Conservation (phyloP, 2,329 filamentous ascomycete genomes). For the Cadophora malorum region DNA sequence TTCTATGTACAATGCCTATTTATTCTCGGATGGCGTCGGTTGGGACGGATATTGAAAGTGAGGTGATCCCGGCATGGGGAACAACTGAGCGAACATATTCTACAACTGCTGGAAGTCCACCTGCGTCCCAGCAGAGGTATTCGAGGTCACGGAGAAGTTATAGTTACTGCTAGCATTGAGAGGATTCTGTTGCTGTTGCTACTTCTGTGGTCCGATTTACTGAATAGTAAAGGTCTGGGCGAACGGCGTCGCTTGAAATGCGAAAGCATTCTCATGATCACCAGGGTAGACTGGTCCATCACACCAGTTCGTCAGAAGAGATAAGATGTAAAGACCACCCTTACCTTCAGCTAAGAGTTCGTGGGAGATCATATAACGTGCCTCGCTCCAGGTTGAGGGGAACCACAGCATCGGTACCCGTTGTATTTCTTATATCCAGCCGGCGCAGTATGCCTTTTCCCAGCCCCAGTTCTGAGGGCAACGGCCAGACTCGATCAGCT, state of each 20-base stretch:
- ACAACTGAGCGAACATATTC: not conserved
- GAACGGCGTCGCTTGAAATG: no score
- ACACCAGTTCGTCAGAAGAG: not conserved
- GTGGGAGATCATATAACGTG: not conserved
- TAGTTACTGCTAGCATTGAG: not conserved
- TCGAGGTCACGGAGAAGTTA: no score
- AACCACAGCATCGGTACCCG: not conserved
- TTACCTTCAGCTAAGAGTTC: not conserved
- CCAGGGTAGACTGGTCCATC: not conserved
- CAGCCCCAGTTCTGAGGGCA: constrained; percentile 4
- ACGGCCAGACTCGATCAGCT: not conserved
- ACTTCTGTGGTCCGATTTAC: not conserved
- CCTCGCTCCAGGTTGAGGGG: not conserved
- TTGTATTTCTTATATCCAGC: constrained; percentile 1
- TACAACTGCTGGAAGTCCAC: not conserved
- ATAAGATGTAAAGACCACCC: not conserved
- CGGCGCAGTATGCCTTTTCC: not conserved
- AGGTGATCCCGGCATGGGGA: not conserved
- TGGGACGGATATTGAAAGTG: not conserved
- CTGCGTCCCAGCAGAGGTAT: not conserved
- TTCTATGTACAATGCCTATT: not conserved
- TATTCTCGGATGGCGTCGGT: not conserved
- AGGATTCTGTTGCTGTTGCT: not conserved
- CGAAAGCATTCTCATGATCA: no score
- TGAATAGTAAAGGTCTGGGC: not conserved